Evolutionary conservation across 768 basidiomycete species (phyloP).

Genomic region (Imleria badia): DNA sequence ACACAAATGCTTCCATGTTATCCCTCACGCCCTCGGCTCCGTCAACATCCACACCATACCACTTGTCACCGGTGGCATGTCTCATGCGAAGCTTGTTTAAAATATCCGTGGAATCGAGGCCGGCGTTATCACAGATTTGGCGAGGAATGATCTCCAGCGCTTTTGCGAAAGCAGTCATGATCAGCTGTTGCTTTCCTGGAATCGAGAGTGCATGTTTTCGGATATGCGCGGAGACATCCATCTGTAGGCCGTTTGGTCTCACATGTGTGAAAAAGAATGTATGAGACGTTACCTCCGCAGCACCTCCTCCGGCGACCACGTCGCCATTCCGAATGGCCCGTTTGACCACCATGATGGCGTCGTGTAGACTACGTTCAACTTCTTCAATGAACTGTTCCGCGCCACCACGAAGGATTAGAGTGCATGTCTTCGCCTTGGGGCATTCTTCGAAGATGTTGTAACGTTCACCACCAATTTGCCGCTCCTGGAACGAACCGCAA

Average conservation of each 20-base stretch:
- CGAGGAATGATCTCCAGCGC: constrained; percentile 97
- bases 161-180: constrained; percentile 94
- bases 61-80: constrained; percentile 83
- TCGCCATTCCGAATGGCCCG: constrained; percentile 94
- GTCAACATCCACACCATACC: constrained; percentile 96
- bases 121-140: constrained; percentile 98
- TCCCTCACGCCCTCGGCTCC: constrained; percentile 84
- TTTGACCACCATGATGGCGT: constrained; percentile 99
- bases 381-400: constrained; percentile 99
- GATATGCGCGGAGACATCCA: constrained; percentile 96
- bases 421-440: constrained; percentile 93
- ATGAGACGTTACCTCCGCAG: constrained; percentile 71
- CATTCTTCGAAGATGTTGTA: constrained; percentile 96
- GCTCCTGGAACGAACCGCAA: constrained; percentile 92
- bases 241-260: constrained; percentile 48
- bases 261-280: not conserved
- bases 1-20: constrained; percentile 97
- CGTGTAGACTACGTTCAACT: constrained; percentile 95
- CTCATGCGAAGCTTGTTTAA: constrained; percentile 97
- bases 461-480: constrained; percentile 94
- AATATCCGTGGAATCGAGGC: constrained; percentile 95
- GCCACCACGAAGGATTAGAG: constrained; percentile 89
- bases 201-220: constrained; percentile 89
- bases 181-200: constrained; percentile 92
- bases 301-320: constrained; percentile 96